Conservation (phyloP, 352 stramenopile species). For the Globisporangium nodosum region DNA sequence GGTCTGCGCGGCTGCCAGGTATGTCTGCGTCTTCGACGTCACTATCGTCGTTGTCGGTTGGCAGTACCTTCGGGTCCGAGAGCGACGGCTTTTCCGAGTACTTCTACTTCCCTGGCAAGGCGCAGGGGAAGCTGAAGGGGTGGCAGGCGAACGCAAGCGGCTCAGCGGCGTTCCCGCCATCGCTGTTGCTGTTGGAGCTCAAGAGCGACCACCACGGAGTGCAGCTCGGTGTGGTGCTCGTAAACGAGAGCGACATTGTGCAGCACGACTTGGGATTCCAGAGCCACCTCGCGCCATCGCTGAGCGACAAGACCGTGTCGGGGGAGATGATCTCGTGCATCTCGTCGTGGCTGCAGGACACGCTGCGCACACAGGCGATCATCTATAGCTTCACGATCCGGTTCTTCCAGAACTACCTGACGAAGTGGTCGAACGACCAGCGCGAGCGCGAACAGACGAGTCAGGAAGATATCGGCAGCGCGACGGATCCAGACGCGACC, state of each 20-base stretch:
- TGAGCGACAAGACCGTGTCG: conserved; percentile 12
- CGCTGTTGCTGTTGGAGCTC: conserved; percentile 58
- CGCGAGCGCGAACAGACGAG: conserved; percentile 14
- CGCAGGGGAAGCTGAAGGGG: conserved; percentile 24
- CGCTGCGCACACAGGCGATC: conserved; percentile 48
- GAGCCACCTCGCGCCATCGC: conserved; percentile 15
- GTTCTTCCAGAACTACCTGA: conserved; percentile 67
- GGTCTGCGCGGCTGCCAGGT: background rate
- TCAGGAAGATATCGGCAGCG: conserved; percentile 4
- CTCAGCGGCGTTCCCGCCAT: conserved; percentile 12
- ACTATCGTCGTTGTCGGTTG: conserved; percentile 19
- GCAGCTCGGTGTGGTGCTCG: conserved; percentile 47
- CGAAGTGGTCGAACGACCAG: conserved; percentile 49
- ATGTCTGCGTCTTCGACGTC: background rate
- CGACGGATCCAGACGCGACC: conserved; percentile 6
- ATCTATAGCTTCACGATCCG: conserved; percentile 76
- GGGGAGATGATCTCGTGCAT: conserved; percentile 47
- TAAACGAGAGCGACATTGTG: conserved; percentile 56
- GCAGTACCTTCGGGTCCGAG: conserved; percentile 25
- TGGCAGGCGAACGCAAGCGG: conserved; percentile 13
- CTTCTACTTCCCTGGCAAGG: conserved; percentile 41
- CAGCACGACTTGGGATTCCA: conserved; percentile 65
- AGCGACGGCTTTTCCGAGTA: conserved; percentile 62
- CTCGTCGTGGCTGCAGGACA: conserved; percentile 35
- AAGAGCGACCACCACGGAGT: conserved; percentile 73